Evolutionary conservation across 768 basidiomycete species (phyloP), one percentile per base, ranked within the genome.

Genomic region (Mycena crocata): DNA sequence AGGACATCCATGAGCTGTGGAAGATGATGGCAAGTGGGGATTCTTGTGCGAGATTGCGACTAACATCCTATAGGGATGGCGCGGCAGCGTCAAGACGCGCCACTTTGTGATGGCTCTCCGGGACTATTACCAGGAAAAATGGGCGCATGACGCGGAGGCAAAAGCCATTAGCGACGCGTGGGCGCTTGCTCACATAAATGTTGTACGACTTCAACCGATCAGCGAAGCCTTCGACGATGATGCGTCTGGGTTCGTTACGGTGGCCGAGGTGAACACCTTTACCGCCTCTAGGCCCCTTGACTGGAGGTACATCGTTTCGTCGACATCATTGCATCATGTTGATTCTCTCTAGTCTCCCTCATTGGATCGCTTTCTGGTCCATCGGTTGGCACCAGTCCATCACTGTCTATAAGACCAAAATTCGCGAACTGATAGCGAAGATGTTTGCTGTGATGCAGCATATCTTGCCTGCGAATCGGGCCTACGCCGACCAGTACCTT

Each of bases 141-240:
- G 28, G 51, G 42, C 30, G 34, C 31, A 30, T 5, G 23, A 42
- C 21, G 71, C 75, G 28, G 72, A 75, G n/a, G 45, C 35, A 2
- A 52, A 50, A 31, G 48, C 34, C 23, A 26, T 37, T 32, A 58
- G n/a, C 19, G 49, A 57, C 56, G 62, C 69, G 14, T 81, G 80
- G 80, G 72, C 79, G 1, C 62, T 77, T 1, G 54, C 68, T 17
- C 77, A 74, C 61, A 66, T 81, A 23, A 73, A 70, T 42, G 50
- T 77, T 21, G 54, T 57, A 30, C 67, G 72, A 26, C 56, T 80
- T 2, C 78, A 75, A 31, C 67, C 63, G 1, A 66, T 82, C 30
- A 68, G 71, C 40, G 79, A 80, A 62, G 80, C 78, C 0, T 78
- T 81, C 51, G 81, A 82, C 28, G 76, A 77, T 39, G 80, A 82